Percentiles rank a stretch among this genome's conserved stretches.
These are phyloP conservation scores for Maudiozyma pseudohumilis DNA, from an alignment of 805 yeast species.

Conservation along the genomic window DNA sequence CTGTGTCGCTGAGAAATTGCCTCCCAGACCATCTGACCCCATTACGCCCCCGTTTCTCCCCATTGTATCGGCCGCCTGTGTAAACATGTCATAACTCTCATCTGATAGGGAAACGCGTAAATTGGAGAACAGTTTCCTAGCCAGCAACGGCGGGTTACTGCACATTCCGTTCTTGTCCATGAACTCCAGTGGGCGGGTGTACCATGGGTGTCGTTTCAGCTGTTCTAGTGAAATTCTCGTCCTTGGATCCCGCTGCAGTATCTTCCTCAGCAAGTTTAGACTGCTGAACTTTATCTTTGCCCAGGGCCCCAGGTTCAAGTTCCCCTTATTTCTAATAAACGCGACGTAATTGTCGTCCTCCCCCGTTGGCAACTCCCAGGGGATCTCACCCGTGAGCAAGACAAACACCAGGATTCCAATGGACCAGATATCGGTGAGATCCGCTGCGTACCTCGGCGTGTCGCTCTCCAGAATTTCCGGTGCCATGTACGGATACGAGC, in stretches of 20 bases:
- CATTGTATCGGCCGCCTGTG: constrained; percentile 1
- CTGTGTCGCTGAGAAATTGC: constrained; percentile 33
- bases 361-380: constrained; percentile 58
- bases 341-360: constrained; percentile 40
- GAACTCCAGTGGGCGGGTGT: constrained; percentile 34
- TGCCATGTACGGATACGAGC: constrained; percentile 72
- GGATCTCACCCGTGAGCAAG: constrained; percentile 52
- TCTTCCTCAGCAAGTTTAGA: constrained; percentile 41
- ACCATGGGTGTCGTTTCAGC: constrained; percentile 50
- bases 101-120: constrained; percentile 46
- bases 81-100: constrained; percentile 30
- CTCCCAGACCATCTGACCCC: not conserved
- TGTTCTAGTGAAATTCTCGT: constrained; percentile 34
- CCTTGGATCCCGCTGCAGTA: constrained; percentile 40
- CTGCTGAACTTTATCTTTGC: constrained; percentile 38
- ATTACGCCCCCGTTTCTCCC: not conserved
- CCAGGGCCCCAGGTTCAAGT: constrained; percentile 44
- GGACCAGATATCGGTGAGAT: constrained; percentile 57
- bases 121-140: constrained; percentile 41
- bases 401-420: constrained; percentile 58
- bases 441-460: constrained; percentile 43
- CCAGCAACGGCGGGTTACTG: constrained; percentile 41
- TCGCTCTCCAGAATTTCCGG: constrained; percentile 46
- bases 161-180: constrained; percentile 42
- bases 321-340: constrained; percentile 38